Evolutionary conservation across 2,329 filamentous ascomycete species (phyloP).

Genomic region (Pestalotiopsis sp.): DNA sequence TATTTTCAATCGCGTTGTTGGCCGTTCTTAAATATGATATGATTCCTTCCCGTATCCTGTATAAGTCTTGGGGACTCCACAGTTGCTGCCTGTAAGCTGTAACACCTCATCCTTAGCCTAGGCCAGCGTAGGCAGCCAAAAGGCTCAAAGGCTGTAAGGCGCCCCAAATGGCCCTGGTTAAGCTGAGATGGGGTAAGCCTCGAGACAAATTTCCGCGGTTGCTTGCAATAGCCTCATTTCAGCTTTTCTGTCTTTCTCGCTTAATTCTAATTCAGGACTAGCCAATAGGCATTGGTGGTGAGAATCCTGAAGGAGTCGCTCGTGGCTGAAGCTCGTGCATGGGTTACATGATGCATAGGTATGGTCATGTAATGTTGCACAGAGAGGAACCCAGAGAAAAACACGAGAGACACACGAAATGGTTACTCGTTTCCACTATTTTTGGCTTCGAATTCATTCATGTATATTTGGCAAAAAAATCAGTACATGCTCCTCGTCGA

Average conservation of each 20-base stretch:
- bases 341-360: background rate
- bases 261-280: background rate
- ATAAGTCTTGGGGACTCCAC: background rate
- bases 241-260: background rate
- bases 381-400: background rate
- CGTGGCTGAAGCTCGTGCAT: background rate
- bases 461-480: background rate
- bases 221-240: background rate
- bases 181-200: background rate
- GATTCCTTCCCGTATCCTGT: background rate
- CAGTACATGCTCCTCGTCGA: constrained; percentile 4
- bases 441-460: no score
- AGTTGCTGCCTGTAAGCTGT: background rate
- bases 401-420: background rate
- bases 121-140: background rate
- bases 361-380: background rate
- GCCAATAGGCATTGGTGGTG: background rate
- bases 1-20: background rate
- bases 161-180: background rate
- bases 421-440: no score
- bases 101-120: background rate
- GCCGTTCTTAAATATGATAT: background rate
- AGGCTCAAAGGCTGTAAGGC: background rate
- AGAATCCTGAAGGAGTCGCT: background rate
- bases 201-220: background rate